Conservation (phyloP, 495 filamentous ascomycete genomes). For the Lepraria neglecta region DNA sequence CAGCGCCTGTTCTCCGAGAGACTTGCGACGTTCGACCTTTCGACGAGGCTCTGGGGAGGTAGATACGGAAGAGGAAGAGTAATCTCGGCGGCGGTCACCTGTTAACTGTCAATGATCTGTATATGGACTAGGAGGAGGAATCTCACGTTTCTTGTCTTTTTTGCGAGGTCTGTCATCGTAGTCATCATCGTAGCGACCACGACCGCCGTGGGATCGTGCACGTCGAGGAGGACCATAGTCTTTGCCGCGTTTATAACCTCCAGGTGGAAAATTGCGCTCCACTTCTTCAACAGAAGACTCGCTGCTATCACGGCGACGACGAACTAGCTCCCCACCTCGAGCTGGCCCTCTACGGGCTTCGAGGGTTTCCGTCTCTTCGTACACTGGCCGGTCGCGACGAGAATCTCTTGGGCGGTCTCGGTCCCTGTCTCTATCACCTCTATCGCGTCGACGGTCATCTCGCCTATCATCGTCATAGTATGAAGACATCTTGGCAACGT, state of each 20-base stretch:
- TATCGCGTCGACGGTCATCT: conserved; percentile 21
- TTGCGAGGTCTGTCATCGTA: conserved; percentile 52
- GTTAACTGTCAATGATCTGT: conserved; percentile 2
- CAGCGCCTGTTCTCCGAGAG: conserved; percentile 63
- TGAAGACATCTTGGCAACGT: conserved; percentile 12
- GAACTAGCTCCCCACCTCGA: conserved; percentile 42
- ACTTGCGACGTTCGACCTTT: conserved; percentile 51
- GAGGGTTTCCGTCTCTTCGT: conserved; percentile 26
- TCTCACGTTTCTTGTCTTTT: conserved; percentile 43
- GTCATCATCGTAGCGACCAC: conserved; percentile 44
- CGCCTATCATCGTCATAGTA: conserved; percentile 24
- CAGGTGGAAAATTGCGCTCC: conserved; percentile 59
- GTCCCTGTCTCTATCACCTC: conserved; percentile 14
- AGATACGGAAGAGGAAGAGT: conserved; percentile 35
- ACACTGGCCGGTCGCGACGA: conserved; percentile 14
- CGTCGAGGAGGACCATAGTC: conserved; percentile 43
- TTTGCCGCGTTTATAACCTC: conserved; percentile 43
- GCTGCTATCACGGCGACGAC: conserved; percentile 46
- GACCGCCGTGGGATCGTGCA: conserved; percentile 42
- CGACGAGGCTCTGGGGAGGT: conserved; percentile 41
- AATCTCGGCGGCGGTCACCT: conserved; percentile 40
- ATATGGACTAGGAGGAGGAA: neutral
- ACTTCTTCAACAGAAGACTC: conserved; percentile 63
- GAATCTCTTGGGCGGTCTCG: conserved; percentile 10
- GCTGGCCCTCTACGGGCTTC: conserved; percentile 24